Evolutionary conservation across 148 eudicot species (phyloP).

Genomic region (Vaccinium corymbosum): DNA sequence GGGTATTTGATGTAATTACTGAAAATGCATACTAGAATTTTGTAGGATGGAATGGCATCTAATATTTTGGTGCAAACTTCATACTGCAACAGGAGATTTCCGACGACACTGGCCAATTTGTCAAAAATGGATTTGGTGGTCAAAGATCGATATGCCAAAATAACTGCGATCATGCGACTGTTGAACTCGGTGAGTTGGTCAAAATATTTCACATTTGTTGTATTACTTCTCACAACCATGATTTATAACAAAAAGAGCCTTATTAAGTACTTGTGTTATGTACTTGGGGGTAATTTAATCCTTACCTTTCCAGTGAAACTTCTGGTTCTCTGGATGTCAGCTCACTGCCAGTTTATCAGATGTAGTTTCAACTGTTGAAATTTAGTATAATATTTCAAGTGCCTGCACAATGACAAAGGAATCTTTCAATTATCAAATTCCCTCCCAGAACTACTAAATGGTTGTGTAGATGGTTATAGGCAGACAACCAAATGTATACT

Average conservation of each 20-base stretch:
- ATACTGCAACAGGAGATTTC: conserved; percentile 62
- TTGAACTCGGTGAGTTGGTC: conserved; percentile 61
- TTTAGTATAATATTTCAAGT: not conserved
- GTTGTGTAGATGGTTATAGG: not conserved
- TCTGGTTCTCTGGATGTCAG: not conserved
- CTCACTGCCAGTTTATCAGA: not conserved
- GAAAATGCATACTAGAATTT: not conserved
- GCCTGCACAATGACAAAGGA: not conserved
- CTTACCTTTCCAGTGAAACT: not conserved
- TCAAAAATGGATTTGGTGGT: conserved; percentile 62
- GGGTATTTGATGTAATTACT: not conserved
- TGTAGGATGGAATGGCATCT: conserved; percentile 15
- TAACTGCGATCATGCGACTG: conserved; percentile 55
- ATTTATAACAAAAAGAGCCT: not conserved
- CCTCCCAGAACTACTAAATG: not conserved
- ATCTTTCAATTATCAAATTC: not conserved
- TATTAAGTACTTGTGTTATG: not conserved
- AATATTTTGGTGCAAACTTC: conserved; percentile 19
- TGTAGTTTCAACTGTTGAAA: not conserved
- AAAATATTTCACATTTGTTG: not conserved
- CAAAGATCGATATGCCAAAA: conserved; percentile 67
- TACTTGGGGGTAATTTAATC: not conserved
- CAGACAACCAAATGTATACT: not conserved
- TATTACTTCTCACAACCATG: not conserved
- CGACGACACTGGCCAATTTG: conserved; percentile 58